Base-by-base conservation (phyloP, 2,329 filamentous ascomycete species). In the Colletotrichum euphorbiae region DNA sequence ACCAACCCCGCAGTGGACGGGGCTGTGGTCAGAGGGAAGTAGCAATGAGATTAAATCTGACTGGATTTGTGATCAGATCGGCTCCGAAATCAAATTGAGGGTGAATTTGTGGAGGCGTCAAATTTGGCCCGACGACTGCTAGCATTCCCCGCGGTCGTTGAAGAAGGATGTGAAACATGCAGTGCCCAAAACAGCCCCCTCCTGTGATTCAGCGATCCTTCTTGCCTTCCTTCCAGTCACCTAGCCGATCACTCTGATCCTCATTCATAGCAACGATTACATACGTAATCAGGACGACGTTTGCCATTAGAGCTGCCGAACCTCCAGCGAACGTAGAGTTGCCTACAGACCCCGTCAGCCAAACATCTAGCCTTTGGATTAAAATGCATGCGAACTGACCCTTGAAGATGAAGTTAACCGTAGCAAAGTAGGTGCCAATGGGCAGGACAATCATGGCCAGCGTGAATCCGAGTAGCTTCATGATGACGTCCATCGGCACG, bases 261-360 rank as follows among this genome's bases (percentile, higher is more conserved):
- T 99, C 96, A 69, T 87, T 90, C 87, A 97, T 94, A 4, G 96
- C 96, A 19, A 97, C 93, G 64, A 98, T 82, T 48, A 98, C 89
- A 79, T 98, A 99, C n/a, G 87, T 89, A 65, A 98, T 87, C 57
- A 99, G 83, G 3, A 99, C 93, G 2, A 97, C 87, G 74, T 99
- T 99, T 12, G 96, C 96, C 78, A 97, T 89, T 57, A 98, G 81
- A 19, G 96, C 96, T 1, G 96, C 96, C 38, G 92, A 83, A 0
- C 89, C 94, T 13, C 94, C 96, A 3, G 94, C 93, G 74, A 90
- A 95, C 2, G 94, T 97, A 13, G 93, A 87, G 79, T 97, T 97
- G 72, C 94, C 95, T 97, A 15, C 0, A 17, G 6, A 24, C 12
- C 11, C n/a, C 28, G 7, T 21, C 17, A 19, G 45, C 19, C 45